Percentiles rank a stretch among this genome's conserved stretches.
These are phyloP conservation scores for Nemania abortiva DNA, from an alignment of 2,329 filamentous ascomycete genomes.

Conservation along the genomic window DNA sequence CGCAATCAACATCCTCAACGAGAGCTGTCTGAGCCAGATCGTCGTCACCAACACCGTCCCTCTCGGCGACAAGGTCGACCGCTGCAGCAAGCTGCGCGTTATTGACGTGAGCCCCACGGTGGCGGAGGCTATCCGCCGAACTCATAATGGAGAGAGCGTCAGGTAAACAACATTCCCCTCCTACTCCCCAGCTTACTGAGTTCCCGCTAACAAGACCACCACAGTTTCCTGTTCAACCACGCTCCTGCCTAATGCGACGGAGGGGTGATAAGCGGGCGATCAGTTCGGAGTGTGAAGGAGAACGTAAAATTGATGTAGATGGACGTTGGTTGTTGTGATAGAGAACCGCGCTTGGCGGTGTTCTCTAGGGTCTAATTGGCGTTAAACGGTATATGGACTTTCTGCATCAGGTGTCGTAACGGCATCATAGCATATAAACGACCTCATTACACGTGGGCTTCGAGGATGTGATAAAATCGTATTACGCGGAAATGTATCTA, in stretches of 20 bases:
- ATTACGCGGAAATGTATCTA: constrained; percentile 24
- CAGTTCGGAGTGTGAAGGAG: neutral
- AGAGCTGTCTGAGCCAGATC: constrained; percentile 74
- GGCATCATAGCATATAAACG: constrained; percentile 36
- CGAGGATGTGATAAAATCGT: constrained; percentile 27
- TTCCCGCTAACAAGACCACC: constrained; percentile 14
- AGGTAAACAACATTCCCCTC: constrained; percentile 56
- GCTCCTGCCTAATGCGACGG: constrained; percentile 45
- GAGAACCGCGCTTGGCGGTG: constrained; percentile 16
- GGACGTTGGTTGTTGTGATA: neutral
- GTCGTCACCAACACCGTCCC: constrained; percentile 86
- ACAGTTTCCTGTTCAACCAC: constrained; percentile 52
- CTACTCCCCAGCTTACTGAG: constrained; percentile 51
- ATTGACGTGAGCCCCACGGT: constrained; percentile 83
- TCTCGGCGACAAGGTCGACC: constrained; percentile 77
- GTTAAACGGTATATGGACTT: constrained; percentile 33
- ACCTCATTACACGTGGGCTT: constrained; percentile 11
- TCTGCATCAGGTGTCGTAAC: constrained; percentile 11
- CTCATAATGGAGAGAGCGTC: constrained; percentile 71
- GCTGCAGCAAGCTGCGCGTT: constrained; percentile 76
- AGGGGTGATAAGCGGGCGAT: neutral
- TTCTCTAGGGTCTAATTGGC: constrained; percentile 29
- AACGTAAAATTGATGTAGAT: constrained; percentile 4
- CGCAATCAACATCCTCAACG: constrained; percentile 79
- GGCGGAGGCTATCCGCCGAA: constrained; percentile 68